Evolutionary conservation across 805 yeast species (phyloP).

Genomic region (Saturnispora diversa): DNA sequence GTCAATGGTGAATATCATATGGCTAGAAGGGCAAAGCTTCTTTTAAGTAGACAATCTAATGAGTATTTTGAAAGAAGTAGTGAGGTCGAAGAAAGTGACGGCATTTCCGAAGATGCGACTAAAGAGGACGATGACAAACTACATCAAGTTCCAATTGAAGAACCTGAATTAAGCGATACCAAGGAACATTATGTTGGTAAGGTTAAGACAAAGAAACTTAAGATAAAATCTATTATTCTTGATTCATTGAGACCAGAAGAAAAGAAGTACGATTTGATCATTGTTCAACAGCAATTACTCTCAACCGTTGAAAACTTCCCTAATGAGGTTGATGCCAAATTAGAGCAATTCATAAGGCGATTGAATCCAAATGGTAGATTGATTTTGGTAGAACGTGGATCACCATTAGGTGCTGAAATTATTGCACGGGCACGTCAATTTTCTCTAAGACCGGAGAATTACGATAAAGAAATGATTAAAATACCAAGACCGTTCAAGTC

Average conservation of each 20-base stretch:
- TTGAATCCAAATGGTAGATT: constrained; percentile 74
- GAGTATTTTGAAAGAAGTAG: constrained; percentile 32
- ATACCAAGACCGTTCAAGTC: constrained; percentile 62
- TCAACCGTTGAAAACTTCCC: constrained; percentile 56
- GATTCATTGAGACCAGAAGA: constrained; percentile 42
- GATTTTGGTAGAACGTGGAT: constrained; percentile 80
- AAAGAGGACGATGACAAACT: constrained; percentile 14
- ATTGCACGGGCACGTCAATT: constrained; percentile 87
- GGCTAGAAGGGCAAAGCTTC: constrained; percentile 71
- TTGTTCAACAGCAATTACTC: constrained; percentile 72
- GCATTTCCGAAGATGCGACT: constrained; percentile 10
- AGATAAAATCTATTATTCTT: constrained; percentile 47
- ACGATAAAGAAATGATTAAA: constrained; percentile 46
- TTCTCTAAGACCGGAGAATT: constrained; percentile 77
- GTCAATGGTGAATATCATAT: constrained; percentile 63
- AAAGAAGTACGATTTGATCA: constrained; percentile 67
- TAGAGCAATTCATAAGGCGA: constrained; percentile 50
- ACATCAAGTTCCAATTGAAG: constrained; percentile 18
- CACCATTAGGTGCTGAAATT: constrained; percentile 79
- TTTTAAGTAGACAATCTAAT: constrained; percentile 60
- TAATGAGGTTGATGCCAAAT: constrained; percentile 58
- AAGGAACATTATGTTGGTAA: constrained; percentile 37
- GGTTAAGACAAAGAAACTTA: constrained; percentile 50
- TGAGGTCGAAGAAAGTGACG: constrained; percentile 30
- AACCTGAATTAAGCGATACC: neutral